phyloP scores from a whole-genome alignment of 192 early-diverging fungal species.

The Entomortierella beljakovae region DNA sequence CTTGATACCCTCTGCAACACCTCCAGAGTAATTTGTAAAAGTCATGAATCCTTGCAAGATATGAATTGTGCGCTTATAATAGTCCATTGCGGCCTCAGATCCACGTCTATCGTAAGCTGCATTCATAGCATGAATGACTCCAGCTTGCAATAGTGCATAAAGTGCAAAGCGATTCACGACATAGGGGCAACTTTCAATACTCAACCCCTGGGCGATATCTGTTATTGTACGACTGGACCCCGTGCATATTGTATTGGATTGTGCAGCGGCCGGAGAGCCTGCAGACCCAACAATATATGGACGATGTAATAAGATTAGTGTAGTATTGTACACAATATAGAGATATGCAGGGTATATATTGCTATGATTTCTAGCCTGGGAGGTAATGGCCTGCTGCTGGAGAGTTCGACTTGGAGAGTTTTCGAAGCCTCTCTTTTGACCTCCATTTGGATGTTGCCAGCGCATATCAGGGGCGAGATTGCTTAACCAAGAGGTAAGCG shows the following conservation, averaged over 20 bases:
- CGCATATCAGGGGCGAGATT: slow-evolving; percentile 48
- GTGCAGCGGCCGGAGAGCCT: slow-evolving; percentile 40
- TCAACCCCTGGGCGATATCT: slow-evolving; percentile 37
- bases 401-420: slow-evolving; percentile 21
- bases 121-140: slow-evolving; percentile 50
- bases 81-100: slow-evolving; percentile 45
- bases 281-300: slow-evolving; percentile 61
- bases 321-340: slow-evolving; percentile 56
- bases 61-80: slow-evolving; percentile 35
- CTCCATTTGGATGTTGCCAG: slow-evolving; percentile 33
- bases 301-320: slow-evolving; percentile 59
- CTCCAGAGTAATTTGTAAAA: slow-evolving; percentile 28
- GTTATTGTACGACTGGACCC: slow-evolving; percentile 51
- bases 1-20: slow-evolving; percentile 53
- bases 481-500: slow-evolving; percentile 53
- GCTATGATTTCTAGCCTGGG: slow-evolving; percentile 17
- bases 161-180: slow-evolving; percentile 43
- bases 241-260: slow-evolving; percentile 53
- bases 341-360: slow-evolving; percentile 48
- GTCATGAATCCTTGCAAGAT: slow-evolving; percentile 25
- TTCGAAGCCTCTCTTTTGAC: slow-evolving; percentile 13
- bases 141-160: slow-evolving; percentile 50
- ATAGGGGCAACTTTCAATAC: slow-evolving; percentile 36
- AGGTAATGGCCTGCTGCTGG: background rate
- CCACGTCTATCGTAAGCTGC: slow-evolving; percentile 44